Percentiles rank a stretch among this genome's conserved stretches.
Conservation (phyloP, 306 rosid species). For the Vigna unguiculata region DNA sequence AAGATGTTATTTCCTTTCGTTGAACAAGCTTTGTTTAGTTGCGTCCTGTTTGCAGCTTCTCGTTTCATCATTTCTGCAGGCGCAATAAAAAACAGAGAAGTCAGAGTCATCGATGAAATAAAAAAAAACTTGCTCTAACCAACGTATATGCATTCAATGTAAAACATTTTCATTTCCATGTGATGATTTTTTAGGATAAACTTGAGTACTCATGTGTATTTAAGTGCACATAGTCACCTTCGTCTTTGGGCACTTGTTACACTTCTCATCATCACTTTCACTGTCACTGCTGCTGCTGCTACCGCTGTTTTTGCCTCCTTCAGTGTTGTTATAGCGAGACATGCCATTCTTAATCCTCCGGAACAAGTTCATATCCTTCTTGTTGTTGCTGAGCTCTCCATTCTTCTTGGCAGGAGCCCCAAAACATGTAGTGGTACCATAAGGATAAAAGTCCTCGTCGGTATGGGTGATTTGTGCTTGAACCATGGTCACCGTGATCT, state of each 20-base stretch:
- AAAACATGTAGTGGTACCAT: constrained; percentile 47
- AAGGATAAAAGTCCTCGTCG: constrained; percentile 32
- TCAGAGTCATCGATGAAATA: not conserved
- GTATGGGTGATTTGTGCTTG: constrained; percentile 51
- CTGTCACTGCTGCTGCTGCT: constrained; percentile 47
- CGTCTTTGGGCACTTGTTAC: constrained; percentile 31
- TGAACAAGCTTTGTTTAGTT: constrained; percentile 4
- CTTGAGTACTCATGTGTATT: not conserved
- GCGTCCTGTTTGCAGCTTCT: constrained; percentile 37
- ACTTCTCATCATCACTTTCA: constrained; percentile 44
- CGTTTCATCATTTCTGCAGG: constrained; percentile 44
- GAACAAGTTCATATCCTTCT: constrained; percentile 51
- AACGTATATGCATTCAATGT: constrained; percentile 18
- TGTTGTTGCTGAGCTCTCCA: constrained; percentile 45
- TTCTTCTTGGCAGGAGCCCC: constrained; percentile 39
- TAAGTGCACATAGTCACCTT: constrained; percentile 29
- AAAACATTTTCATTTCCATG: not conserved
- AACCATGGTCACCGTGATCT: constrained; percentile 45
- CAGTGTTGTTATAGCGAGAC: constrained; percentile 38
- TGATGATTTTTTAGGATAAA: not conserved
- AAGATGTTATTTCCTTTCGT: not conserved
- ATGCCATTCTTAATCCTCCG: constrained; percentile 51
- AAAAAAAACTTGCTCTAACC: constrained; percentile 11
- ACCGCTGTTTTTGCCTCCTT: constrained; percentile 32
- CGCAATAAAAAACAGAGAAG: not conserved